Evolutionary conservation across 2,329 filamentous ascomycete species (phyloP), one percentile per base, ranked within the genome.

Genomic region (Penicillium expansum): DNA sequence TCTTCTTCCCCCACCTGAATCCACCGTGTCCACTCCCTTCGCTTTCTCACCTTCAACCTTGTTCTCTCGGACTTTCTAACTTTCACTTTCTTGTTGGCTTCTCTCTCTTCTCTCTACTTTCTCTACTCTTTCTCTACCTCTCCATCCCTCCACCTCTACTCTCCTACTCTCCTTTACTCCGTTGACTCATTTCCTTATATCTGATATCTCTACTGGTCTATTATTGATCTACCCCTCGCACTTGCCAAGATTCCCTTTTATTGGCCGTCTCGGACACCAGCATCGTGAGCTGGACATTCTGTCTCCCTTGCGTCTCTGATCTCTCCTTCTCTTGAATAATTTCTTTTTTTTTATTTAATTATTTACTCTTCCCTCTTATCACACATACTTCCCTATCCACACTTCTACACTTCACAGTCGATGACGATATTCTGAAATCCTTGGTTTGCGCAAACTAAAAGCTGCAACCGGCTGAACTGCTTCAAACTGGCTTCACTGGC

Each of bases 241-340:
- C 55, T 37, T 57, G 62, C 64, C 62, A 65, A 65, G 64, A 58
- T 65, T 47, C 33, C 37, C 49, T 56, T 55, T 55, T 57, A 62
- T 62, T 61, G 59, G 61, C 47, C 57, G 30, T 56, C 44, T 63
- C 56, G 58, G 54, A 48, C 54, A 55, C 62, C 58, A 60, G 57
- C 62, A 62, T 63, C 61, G 44, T 59, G 55, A 56, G 54, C 52
- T 62, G 59, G 49, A 55, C 56, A 58, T 58, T 50, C 55, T 63
- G 67, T 69, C 65, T 67, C 69, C 65, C 65, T 66, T 72, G 69
- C 69, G 57, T 65, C 60, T 64, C 56, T 27, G 47, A 39, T 39
- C 33, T 27, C 32, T 32, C 39, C 24, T 24, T 54, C 33, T 51
- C 39, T 42, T 37, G 4, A 13, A 38, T 52, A 2, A 10, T 10